Evolutionary conservation across 345 rosid species (phyloP).

Genomic region (Turritis glabra): DNA sequence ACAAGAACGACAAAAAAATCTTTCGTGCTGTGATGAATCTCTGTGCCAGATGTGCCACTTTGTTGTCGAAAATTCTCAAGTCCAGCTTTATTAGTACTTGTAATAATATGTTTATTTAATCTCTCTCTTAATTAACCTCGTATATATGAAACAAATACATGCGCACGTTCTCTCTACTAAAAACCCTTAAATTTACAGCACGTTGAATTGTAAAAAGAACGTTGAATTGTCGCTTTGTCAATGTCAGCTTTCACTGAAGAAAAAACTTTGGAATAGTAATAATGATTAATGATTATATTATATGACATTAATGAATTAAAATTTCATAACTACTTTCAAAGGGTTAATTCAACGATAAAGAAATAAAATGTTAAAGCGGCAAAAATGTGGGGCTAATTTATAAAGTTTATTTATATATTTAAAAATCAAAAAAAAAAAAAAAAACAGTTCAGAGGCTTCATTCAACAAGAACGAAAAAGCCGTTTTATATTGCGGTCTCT

Average conservation of each 20-base stretch:
- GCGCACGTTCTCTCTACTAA: constrained; percentile 33
- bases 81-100: constrained; percentile 22
- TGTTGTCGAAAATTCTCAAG: constrained; percentile 7
- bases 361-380: constrained; percentile 12
- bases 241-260: constrained; percentile 42
- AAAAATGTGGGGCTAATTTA: constrained; percentile 31
- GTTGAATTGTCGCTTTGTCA: constrained; percentile 35
- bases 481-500: constrained; percentile 28
- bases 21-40: constrained; percentile 23
- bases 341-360: no score
- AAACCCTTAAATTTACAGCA: background rate
- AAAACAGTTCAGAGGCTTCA: constrained; percentile 1
- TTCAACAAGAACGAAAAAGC: constrained; percentile 38
- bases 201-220: constrained; percentile 29
- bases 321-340: background rate
- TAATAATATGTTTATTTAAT: no score
- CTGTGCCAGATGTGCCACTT: constrained; percentile 20
- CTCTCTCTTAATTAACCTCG: constrained; percentile 30
- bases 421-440: background rate
- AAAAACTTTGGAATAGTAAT: background rate
- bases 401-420: background rate
- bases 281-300: constrained; percentile 34
- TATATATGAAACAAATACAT: constrained; percentile 3
- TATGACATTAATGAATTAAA: background rate
- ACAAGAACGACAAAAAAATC: constrained; percentile 11